A percentile compares a stretch with the other conserved stretches of the same genome.
Conservation (phyloP, 1,284 basidiomycete genomes). For the Microbotryum lychnidis-dioicae region DNA sequence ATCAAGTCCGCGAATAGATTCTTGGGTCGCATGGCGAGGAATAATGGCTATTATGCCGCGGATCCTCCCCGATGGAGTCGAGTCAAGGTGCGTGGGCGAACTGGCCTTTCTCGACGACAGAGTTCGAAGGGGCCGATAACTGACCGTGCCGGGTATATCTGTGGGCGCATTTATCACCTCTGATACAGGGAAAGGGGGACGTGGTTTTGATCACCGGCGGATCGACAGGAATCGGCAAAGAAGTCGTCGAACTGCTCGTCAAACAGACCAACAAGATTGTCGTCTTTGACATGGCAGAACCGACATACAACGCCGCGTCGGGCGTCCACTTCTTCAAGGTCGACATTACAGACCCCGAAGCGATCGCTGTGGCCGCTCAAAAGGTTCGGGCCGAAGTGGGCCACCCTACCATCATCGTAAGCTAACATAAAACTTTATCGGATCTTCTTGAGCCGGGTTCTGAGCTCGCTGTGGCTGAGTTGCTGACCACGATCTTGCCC, state of each 20-base stretch:
- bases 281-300: constrained; percentile 26
- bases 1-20: constrained; percentile 15
- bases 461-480: background rate
- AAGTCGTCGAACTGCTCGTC: constrained; percentile 26
- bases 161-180: background rate
- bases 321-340: constrained; percentile 7
- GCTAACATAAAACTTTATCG: background rate
- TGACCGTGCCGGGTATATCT: too few species aligned
- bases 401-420: constrained; percentile 17
- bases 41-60: constrained; percentile 19
- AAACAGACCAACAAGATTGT: constrained; percentile 25
- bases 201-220: constrained; percentile 31
- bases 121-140: too few species aligned
- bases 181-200: constrained; percentile 16
- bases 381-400: constrained; percentile 17
- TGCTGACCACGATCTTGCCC: too few species aligned
- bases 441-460: too few species aligned
- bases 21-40: constrained; percentile 21
- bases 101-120: too few species aligned
- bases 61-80: constrained; percentile 20
- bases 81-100: background rate
- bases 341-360: constrained; percentile 17
- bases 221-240: constrained; percentile 30
- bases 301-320: constrained; percentile 16
- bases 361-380: constrained; percentile 17